Percentiles rank a stretch among this genome's conserved stretches.
These are phyloP conservation scores for Ustilago loliicola DNA, from an alignment of 1,284 basidiomycete genomes.

Conservation along the genomic window DNA sequence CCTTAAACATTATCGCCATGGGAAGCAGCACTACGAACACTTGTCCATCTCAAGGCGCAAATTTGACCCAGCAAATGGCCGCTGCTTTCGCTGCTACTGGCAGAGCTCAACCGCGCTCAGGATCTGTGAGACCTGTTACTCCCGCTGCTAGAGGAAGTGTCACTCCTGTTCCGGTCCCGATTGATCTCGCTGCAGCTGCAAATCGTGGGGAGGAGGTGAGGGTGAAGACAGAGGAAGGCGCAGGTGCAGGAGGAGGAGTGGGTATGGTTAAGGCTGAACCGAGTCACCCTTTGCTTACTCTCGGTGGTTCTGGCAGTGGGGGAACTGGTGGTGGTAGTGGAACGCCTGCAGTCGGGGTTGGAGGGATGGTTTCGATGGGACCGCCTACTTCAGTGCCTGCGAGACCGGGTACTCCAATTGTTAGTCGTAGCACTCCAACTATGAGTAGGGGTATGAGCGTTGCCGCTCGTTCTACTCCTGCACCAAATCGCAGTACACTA, in stretches of 20 bases:
- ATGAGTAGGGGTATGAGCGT: too few species aligned
- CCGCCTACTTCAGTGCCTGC: background rate
- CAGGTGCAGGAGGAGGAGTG: too few species aligned
- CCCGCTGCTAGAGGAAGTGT: background rate
- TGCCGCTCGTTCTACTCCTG: too few species aligned
- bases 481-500: too few species aligned
- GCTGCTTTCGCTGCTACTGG: conserved; percentile 4
- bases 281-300: background rate
- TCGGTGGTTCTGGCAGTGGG: background rate
- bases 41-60: background rate
- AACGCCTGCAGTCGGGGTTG: too few species aligned
- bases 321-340: too few species aligned
- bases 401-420: background rate
- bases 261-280: background rate
- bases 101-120: background rate
- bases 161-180: background rate
- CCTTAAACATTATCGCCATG: background rate
- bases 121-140: background rate
- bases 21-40: too few species aligned
- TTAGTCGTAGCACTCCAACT: too few species aligned
- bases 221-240: background rate
- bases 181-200: background rate
- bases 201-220: background rate
- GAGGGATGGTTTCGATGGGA: too few species aligned
- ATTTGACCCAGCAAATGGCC: background rate